These are phyloP conservation scores for Aspergillus cavernicola DNA, from an alignment of 495 filamentous ascomycete genomes.

Conservation along the genomic window DNA sequence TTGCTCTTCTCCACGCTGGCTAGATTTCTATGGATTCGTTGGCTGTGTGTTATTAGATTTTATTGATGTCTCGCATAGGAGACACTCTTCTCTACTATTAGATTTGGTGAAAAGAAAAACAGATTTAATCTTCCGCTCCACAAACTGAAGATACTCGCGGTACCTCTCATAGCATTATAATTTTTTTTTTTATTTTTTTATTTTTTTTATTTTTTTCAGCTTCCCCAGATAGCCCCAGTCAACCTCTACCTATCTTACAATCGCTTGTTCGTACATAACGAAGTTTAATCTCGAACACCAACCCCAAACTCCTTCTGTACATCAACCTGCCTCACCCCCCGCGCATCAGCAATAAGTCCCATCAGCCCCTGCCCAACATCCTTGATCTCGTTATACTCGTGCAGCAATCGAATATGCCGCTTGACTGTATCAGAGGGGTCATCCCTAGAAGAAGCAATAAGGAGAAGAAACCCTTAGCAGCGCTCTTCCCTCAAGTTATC, in stretches of 20 bases:
- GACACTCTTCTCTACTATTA: slow-evolving; percentile 6
- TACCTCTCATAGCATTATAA: neutral
- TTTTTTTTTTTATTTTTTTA: too few relatives aligned
- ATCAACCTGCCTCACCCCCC: slow-evolving; percentile 58
- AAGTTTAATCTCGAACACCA: slow-evolving; percentile 33
- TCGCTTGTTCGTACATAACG: neutral
- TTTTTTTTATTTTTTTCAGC: too few relatives aligned
- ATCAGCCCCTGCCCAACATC: slow-evolving; percentile 71
- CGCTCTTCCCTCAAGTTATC: too few relatives aligned
- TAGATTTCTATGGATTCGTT: slow-evolving; percentile 4
- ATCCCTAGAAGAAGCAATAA: slow-evolving; percentile 23
- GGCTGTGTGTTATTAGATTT: slow-evolving; percentile 3
- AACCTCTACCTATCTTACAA: neutral
- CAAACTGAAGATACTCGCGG: neutral
- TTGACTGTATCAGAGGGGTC: slow-evolving; percentile 49
- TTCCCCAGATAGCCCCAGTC: too few relatives aligned
- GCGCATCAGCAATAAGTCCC: slow-evolving; percentile 67
- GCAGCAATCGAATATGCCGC: slow-evolving; percentile 62
- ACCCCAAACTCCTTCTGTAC: slow-evolving; percentile 59
- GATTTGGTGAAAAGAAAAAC: neutral
- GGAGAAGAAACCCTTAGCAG: too few relatives aligned
- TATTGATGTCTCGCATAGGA: neutral
- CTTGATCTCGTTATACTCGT: slow-evolving; percentile 76
- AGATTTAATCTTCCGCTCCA: slow-evolving; percentile 1
- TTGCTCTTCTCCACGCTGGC: neutral